Conservation (phyloP, 345 rosid species). For the Gossypium mustelinum region DNA sequence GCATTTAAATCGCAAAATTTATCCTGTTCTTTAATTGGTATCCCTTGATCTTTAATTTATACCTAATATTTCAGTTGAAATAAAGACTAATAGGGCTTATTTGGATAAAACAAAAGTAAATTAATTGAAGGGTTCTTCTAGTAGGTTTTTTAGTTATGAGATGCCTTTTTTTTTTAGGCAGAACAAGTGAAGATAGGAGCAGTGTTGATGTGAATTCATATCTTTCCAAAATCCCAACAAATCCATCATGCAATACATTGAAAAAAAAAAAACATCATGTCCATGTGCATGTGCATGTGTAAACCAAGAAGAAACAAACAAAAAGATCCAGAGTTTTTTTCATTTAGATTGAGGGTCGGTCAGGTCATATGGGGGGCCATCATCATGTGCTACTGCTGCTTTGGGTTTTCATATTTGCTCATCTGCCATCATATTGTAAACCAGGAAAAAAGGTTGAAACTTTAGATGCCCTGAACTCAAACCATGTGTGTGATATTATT, state of each 20-base stretch:
- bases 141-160: neutral
- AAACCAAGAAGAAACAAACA: slow-evolving; percentile 28
- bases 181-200: neutral
- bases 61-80: no score
- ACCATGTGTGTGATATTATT: neutral
- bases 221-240: slow-evolving; percentile 16
- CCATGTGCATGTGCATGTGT: slow-evolving; percentile 17
- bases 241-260: neutral
- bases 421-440: neutral
- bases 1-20: fast-evolving
- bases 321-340: slow-evolving; percentile 8
- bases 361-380: slow-evolving; percentile 18
- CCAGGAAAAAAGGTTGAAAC: neutral
- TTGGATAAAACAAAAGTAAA: no score
- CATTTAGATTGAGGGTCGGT: slow-evolving; percentile 23
- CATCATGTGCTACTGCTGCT: slow-evolving; percentile 19
- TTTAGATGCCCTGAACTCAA: neutral
- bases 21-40: no score
- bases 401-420: neutral
- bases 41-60: no score
- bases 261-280: neutral
- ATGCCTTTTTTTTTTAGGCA: neutral
- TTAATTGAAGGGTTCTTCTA: no score
- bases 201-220: neutral
- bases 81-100: no score